These are phyloP conservation scores for Zalaria sp. DNA, from an alignment of 2,329 filamentous ascomycete genomes.

Conservation along the genomic window DNA sequence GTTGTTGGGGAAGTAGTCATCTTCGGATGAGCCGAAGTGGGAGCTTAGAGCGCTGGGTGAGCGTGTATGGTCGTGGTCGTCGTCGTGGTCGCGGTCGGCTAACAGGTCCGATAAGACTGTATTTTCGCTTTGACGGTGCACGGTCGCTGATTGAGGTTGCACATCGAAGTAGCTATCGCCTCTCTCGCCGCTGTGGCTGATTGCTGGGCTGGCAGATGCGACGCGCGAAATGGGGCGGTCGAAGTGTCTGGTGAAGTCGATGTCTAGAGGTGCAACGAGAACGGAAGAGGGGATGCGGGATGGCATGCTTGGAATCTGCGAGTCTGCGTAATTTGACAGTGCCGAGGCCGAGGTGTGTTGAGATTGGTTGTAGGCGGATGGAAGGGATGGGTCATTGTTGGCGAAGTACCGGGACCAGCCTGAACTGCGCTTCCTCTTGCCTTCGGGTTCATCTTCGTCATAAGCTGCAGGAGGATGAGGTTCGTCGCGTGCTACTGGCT, in stretches of 20 bases:
- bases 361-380: conserved; percentile 17
- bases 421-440: conserved; percentile 39
- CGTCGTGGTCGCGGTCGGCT: conserved; percentile 15
- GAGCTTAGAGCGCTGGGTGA: conserved; percentile 2
- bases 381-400: conserved; percentile 15
- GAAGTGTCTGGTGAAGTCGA: conserved; percentile 33
- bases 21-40: conserved; percentile 2
- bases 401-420: conserved; percentile 32
- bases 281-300: conserved; percentile 39
- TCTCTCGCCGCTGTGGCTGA: conserved; percentile 41
- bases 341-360: conserved; percentile 22
- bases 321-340: conserved; percentile 31
- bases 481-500: conserved; percentile 2
- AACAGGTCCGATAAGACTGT: conserved; percentile 10
- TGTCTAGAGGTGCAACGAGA: conserved; percentile 52
- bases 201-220: conserved; percentile 22
- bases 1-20: conserved; percentile 3
- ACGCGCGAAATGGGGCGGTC: conserved; percentile 20
- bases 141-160: conserved; percentile 13
- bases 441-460: conserved; percentile 16
- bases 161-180: conserved; percentile 15
- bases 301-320: conserved; percentile 31
- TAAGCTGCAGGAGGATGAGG: background rate
- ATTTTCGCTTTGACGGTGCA: conserved; percentile 11
- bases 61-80: conserved; percentile 14